Evolutionary conservation across 2,329 filamentous ascomycete genomes (phyloP).

Genomic region (Fusarium protoensiforme): DNA sequence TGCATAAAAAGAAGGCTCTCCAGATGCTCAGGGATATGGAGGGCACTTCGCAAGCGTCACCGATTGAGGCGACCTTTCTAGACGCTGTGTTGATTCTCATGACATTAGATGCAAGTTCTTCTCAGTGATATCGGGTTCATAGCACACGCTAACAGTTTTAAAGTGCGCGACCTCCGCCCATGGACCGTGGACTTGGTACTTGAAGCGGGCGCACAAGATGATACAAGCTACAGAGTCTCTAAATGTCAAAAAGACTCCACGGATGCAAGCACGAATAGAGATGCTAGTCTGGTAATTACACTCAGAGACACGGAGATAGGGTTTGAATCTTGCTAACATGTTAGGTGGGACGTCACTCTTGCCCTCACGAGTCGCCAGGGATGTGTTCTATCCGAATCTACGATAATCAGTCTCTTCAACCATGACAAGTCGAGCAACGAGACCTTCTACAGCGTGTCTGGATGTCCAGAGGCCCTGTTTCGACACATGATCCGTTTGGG

Average conservation of each 20-base stretch:
- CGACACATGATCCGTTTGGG: conserved; percentile 42
- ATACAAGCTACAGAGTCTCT: conserved; percentile 35
- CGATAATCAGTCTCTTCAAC: conserved; percentile 19
- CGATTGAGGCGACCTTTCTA: conserved; percentile 28
- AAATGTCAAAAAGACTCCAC: conserved; percentile 26
- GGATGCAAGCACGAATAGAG: conserved; percentile 43
- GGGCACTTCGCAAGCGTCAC: background rate
- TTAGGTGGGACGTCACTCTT: conserved; percentile 48
- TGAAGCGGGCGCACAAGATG: conserved; percentile 38
- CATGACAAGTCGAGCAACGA: conserved; percentile 34
- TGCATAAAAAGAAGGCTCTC: conserved; percentile 38
- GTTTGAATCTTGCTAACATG: background rate
- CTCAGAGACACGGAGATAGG: accelerated
- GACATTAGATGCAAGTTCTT: conserved; percentile 45
- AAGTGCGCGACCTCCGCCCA: conserved; percentile 48
- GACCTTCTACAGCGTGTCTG: conserved; percentile 48
- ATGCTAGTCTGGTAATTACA: conserved; percentile 43
- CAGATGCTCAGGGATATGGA: conserved; percentile 36
- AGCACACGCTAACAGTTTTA: background rate
- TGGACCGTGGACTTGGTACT: conserved; percentile 45
- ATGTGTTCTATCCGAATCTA: conserved; percentile 37
- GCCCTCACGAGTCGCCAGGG: conserved; percentile 46
- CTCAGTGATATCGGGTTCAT: background rate
- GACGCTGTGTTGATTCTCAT: conserved; percentile 47
- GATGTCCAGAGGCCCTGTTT: conserved; percentile 46